Percentiles rank a stretch among this genome's conserved stretches.
Evolutionary conservation across 1,284 basidiomycete genomes (phyloP).

Genomic region (Apiotrichum laibachii): DNA sequence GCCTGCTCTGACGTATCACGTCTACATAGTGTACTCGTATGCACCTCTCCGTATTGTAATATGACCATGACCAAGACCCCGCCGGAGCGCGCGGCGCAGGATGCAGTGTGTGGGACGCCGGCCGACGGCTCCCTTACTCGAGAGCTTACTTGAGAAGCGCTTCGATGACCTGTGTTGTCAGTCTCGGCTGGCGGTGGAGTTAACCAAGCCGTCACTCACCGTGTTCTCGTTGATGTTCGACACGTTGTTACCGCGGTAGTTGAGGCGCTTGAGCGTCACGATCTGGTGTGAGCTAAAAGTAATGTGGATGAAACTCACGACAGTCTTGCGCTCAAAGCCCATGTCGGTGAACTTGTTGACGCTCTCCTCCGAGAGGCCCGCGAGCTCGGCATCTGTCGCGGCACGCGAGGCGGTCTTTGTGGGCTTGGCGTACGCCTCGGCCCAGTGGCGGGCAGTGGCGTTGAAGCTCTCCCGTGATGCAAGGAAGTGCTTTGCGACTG

Average conservation of each 20-base stretch:
- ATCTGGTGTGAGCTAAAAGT: constrained; percentile 50
- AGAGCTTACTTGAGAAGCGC: constrained; percentile 40
- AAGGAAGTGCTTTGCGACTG: constrained; percentile 91
- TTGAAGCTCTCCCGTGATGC: constrained; percentile 84
- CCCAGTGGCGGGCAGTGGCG: constrained; percentile 91
- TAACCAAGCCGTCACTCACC: constrained; percentile 21
- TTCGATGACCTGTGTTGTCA: constrained; percentile 39
- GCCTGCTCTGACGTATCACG: not conserved
- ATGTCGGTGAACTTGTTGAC: constrained; percentile 54
- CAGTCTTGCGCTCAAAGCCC: constrained; percentile 52
- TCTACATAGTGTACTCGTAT: constrained; percentile 12
- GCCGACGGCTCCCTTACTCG: not conserved
- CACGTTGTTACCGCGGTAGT: constrained; percentile 70
- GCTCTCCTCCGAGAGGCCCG: constrained; percentile 54
- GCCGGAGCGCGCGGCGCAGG: constrained; percentile 1
- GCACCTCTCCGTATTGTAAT: constrained; percentile 17
- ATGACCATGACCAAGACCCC: not conserved
- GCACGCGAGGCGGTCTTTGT: constrained; percentile 35
- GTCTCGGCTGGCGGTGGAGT: not conserved
- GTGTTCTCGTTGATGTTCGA: constrained; percentile 48
- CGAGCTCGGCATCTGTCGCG: constrained; percentile 48
- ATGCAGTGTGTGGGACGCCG: constrained; percentile 1
- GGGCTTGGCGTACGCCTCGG: constrained; percentile 81
- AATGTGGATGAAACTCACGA: constrained; percentile 38
- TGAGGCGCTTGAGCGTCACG: constrained; percentile 77